A percentile compares a stretch with the other conserved stretches of the same genome.
These are phyloP conservation scores for Monosporascus sp. DNA, from an alignment of 2,329 filamentous ascomycete genomes.

Conservation along the genomic window DNA sequence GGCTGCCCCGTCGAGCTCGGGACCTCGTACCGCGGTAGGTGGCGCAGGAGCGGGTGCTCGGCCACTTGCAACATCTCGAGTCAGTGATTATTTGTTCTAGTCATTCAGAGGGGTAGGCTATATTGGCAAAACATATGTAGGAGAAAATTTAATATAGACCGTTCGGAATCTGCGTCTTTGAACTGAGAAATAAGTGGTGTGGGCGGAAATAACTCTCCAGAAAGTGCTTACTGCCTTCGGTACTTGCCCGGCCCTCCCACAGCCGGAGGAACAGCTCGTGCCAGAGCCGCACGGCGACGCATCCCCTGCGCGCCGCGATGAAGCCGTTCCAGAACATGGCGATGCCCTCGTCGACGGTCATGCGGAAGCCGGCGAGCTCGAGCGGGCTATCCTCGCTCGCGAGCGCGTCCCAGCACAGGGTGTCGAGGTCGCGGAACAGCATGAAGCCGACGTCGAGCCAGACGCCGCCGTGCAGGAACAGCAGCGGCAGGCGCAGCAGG, in stretches of 20 bases:
- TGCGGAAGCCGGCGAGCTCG: slow-evolving; percentile 13
- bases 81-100: no score
- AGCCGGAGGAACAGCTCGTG: slow-evolving; percentile 16
- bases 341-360: slow-evolving; percentile 8
- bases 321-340: slow-evolving; percentile 23
- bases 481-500: slow-evolving; percentile 25
- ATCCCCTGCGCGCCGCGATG: slow-evolving; percentile 25
- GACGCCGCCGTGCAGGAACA: slow-evolving; percentile 15
- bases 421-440: slow-evolving; percentile 13
- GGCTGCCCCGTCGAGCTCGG: background rate
- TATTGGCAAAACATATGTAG: no score
- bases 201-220: no score
- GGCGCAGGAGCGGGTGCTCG: background rate
- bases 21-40: background rate
- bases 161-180: no score
- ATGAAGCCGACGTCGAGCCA: slow-evolving; percentile 19
- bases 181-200: no score
- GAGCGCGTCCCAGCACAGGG: slow-evolving; percentile 14
- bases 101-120: no score
- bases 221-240: no score
- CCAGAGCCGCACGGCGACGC: slow-evolving; percentile 28
- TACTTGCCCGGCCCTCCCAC: slow-evolving; percentile 8
- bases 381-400: slow-evolving; percentile 5
- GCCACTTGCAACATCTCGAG: background rate
- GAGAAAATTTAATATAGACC: no score